Conservation (phyloP, 2,329 filamentous ascomycete genomes). For the Talaromyces atroroseus region DNA sequence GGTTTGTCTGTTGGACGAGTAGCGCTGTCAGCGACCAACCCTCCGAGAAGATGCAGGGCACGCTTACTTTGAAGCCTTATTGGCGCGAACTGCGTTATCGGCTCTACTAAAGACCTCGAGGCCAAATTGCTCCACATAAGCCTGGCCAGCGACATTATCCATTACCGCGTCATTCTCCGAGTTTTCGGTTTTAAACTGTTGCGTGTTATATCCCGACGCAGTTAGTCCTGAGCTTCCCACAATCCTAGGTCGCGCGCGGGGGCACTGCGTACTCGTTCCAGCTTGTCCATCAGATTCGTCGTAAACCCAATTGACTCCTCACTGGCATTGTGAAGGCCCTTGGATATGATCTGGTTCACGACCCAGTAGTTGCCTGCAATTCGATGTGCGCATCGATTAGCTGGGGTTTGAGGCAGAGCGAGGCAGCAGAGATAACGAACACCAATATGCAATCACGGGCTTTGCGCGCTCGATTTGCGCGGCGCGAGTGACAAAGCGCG, state of each 20-base stretch:
- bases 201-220: neutral
- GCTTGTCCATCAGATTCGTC: constrained; percentile 77
- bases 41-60: neutral
- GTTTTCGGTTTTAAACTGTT: constrained; percentile 63
- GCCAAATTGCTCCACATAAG: constrained; percentile 91
- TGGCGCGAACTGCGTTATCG: constrained; percentile 72
- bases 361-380: constrained; percentile 77
- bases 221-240: neutral
- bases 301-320: constrained; percentile 77
- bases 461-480: constrained; percentile 77
- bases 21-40: neutral
- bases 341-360: constrained; percentile 82
- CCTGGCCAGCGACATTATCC: constrained; percentile 80
- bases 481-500: constrained; percentile 76
- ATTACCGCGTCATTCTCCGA: constrained; percentile 73
- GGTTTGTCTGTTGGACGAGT: constrained; percentile 60
- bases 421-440: constrained; percentile 50
- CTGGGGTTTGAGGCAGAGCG: neutral
- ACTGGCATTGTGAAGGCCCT: constrained; percentile 70
- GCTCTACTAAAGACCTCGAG: constrained; percentile 81
- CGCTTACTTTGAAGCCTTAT: constrained; percentile 71
- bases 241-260: neutral
- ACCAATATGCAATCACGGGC: constrained; percentile 92
- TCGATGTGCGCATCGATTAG: neutral
- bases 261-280: constrained; percentile 62